These are phyloP conservation scores for Dovyalis caffra DNA, from an alignment of 345 rosid genomes.

Conservation along the genomic window DNA sequence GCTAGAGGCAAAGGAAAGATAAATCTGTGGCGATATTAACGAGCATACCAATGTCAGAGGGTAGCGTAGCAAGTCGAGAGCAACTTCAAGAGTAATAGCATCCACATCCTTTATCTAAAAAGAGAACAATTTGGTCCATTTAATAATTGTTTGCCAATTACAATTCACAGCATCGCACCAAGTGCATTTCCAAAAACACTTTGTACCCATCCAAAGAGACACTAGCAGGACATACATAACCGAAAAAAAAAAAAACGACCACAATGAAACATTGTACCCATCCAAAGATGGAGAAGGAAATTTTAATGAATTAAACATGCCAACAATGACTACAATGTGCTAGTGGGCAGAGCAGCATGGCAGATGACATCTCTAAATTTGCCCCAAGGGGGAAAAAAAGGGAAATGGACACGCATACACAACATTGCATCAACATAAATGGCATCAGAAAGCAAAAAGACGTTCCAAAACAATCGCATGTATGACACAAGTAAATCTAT, in stretches of 20 bases:
- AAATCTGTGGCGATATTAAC: conserved; percentile 1
- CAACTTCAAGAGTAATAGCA: conserved; percentile 67
- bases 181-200: neutral
- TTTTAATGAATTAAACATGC: neutral
- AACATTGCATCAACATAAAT: neutral
- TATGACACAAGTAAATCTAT: neutral
- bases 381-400: neutral
- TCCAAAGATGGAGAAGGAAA: neutral
- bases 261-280: too few species aligned
- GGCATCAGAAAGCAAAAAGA: neutral
- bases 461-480: neutral
- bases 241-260: neutral
- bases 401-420: neutral
- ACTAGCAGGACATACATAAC: neutral
- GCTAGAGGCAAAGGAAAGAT: neutral
- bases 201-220: too few species aligned
- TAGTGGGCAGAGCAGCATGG: neutral
- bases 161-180: neutral
- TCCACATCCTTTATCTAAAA: conserved; percentile 64
- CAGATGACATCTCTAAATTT: neutral
- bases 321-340: neutral
- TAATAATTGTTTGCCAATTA: neutral
- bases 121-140: neutral
- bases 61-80: conserved; percentile 70
- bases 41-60: conserved; percentile 74